These are phyloP conservation scores for Paulownia fortunei DNA, from an alignment of 257 asterid species.

Conservation along the genomic window DNA sequence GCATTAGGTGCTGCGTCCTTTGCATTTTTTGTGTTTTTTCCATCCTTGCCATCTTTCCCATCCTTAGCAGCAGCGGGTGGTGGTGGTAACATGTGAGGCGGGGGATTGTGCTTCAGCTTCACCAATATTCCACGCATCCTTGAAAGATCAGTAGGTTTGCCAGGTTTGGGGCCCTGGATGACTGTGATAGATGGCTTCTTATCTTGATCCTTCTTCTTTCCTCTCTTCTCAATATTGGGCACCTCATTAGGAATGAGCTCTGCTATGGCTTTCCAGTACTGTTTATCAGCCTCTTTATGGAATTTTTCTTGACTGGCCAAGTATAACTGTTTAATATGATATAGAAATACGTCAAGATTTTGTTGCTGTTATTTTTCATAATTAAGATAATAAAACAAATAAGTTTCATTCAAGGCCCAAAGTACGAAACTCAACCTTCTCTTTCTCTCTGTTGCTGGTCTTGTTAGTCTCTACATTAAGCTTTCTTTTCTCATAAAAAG, in stretches of 20 bases:
- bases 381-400: not conserved
- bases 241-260: conserved; percentile 86
- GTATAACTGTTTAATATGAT: conserved; percentile 45
- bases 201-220: conserved; percentile 86
- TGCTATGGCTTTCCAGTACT: conserved; percentile 83
- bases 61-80: conserved; percentile 80
- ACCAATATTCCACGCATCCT: conserved; percentile 87
- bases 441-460: conserved; percentile 77
- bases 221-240: conserved; percentile 71
- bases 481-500: conserved; percentile 84
- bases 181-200: conserved; percentile 82
- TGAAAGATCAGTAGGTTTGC: conserved; percentile 92
- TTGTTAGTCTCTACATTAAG: conserved; percentile 72
- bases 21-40: conserved; percentile 36
- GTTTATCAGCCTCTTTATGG: conserved; percentile 88
- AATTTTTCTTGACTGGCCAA: conserved; percentile 69
- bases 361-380: not conserved
- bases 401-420: not conserved
- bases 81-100: conserved; percentile 91
- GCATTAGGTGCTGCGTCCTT: conserved; percentile 45
- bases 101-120: conserved; percentile 92
- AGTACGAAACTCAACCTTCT: conserved; percentile 60
- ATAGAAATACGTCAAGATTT: not conserved
- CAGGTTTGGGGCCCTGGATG: conserved; percentile 95
- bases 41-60: conserved; percentile 59